Percentiles rank a stretch among this genome's conserved stretches.
Conservation (phyloP, 345 rosid species). For the Diplotaxis tenuifolia region DNA sequence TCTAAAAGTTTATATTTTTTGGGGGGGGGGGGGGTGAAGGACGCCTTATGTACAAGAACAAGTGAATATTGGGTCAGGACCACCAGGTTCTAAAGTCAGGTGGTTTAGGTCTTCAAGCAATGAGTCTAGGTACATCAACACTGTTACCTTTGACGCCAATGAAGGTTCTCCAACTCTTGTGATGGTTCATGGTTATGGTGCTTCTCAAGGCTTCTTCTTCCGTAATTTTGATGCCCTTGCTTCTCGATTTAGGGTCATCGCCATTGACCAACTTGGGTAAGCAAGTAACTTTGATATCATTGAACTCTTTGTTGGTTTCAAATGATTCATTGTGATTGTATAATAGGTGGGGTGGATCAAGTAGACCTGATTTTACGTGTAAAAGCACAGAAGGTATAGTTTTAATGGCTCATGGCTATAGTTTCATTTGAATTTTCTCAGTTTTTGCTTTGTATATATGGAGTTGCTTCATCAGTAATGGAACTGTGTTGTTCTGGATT, state of each 20-base stretch:
- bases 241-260: conserved; percentile 70
- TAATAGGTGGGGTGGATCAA: conserved; percentile 93
- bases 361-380: conserved; percentile 98
- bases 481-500: conserved; percentile 1
- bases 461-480: conserved; percentile 9
- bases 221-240: conserved; percentile 90
- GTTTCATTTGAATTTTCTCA: neutral
- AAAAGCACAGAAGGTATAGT: conserved; percentile 84
- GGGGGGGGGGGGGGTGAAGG: conserved; percentile 52
- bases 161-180: conserved; percentile 83
- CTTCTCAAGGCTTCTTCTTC: conserved; percentile 96
- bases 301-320: neutral
- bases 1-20: neutral
- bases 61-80: conserved; percentile 85
- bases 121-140: conserved; percentile 81
- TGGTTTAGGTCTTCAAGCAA: conserved; percentile 90
- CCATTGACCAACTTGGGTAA: conserved; percentile 96
- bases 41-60: conserved; percentile 83
- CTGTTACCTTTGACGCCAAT: conserved; percentile 75
- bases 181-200: conserved; percentile 96
- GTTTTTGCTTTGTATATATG: neutral
- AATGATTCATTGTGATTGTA: neutral
- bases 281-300: conserved; percentile 3
- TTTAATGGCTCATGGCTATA: neutral
- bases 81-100: conserved; percentile 81